Evolutionary conservation across 495 filamentous ascomycete species (phyloP).

Genomic region (Trichoderma reesei): DNA sequence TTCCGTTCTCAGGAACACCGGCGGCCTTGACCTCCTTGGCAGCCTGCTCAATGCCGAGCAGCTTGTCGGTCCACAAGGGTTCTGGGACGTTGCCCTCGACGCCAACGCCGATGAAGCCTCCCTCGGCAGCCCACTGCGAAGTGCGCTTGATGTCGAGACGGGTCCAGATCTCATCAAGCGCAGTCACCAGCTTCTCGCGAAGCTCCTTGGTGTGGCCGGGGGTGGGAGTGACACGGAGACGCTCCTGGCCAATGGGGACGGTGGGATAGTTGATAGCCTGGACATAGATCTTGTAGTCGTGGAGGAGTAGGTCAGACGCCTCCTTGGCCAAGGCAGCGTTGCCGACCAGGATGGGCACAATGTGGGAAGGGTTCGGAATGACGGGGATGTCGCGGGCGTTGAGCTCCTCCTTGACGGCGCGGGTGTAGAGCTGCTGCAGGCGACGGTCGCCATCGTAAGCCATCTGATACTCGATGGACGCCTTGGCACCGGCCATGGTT

Average conservation of each 20-base stretch:
- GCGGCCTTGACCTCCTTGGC: slow-evolving; percentile 41
- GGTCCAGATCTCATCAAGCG: slow-evolving; percentile 78
- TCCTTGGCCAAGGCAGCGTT: slow-evolving; percentile 88
- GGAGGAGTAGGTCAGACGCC: slow-evolving; percentile 79
- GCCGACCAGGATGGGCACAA: slow-evolving; percentile 87
- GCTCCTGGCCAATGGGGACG: slow-evolving; percentile 90
- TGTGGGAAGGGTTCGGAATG: slow-evolving; percentile 94
- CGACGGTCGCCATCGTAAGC: slow-evolving; percentile 68
- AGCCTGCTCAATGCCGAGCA: slow-evolving; percentile 61
- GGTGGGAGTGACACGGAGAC: slow-evolving; percentile 89
- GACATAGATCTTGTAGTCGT: slow-evolving; percentile 87
- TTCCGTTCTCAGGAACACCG: slow-evolving; percentile 9
- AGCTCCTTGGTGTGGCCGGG: slow-evolving; percentile 78
- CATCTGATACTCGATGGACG: slow-evolving; percentile 90
- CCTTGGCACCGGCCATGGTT: slow-evolving; percentile 87
- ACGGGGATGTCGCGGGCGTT: slow-evolving; percentile 81
- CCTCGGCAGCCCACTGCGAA: slow-evolving; percentile 79
- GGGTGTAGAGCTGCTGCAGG: slow-evolving; percentile 91
- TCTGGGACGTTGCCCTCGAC: slow-evolving; percentile 45
- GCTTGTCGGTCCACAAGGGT: slow-evolving; percentile 77
- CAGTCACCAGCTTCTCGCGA: slow-evolving; percentile 74
- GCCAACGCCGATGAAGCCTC: slow-evolving; percentile 90
- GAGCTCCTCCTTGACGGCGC: slow-evolving; percentile 76
- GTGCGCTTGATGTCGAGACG: slow-evolving; percentile 84
- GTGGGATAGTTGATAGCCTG: slow-evolving; percentile 99